Base-by-base conservation (phyloP, 192 early-diverging fungal species). In the Coemansia sp. region DNA sequence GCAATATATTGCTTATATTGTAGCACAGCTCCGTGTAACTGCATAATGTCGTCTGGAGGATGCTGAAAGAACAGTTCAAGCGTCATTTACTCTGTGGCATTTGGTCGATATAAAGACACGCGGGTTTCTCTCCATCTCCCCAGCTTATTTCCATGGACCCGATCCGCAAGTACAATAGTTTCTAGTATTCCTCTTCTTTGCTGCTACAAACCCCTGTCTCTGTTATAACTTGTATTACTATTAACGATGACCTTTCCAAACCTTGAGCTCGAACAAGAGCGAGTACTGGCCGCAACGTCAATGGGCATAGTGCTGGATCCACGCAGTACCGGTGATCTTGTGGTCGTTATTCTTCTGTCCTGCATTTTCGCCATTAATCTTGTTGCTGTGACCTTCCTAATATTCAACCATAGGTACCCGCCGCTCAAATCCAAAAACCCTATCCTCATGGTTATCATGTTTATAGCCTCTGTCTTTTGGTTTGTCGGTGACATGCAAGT, bases 371-470 rank as follows among this genome's bases (percentile, higher is more conserved):
- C 25, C 0, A 36, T 73, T 1, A 61, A 73, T 47, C 37, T 68
- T 29, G 9, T 69, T 20, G 70, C 64, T 0, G 64, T 57, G 6
- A 22, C 42, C 6, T 79, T 42, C 37, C 20, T 72, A 47, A 13
- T 79, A 27, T 61, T 47, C 47, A 72, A 79, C 57, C 59, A 64
- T 25, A 62, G 45, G 23, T 79, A 79, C 47, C 64, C 76, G 37
- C 76, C 76, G 44, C 59, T 79, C 1, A 69, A 70, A 36, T 68
- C 65, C 50, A 79, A 79, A 38, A 79, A 64, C 55, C 67, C 70
- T 11, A 3, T 53, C 10, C 47, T 79, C 2, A 79, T 79, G 76
- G 42, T 53, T 2, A 40, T 29, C 4, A 52, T 55, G 17, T 33
- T 73, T 17, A 29, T 55, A 0, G 38, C 54, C 2, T 20, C 62